Percentiles rank a stretch among this genome's conserved stretches.
These are phyloP conservation scores for Pachysandra terminalis DNA, from an alignment of 164 flowering plant genomes.

Conservation along the genomic window DNA sequence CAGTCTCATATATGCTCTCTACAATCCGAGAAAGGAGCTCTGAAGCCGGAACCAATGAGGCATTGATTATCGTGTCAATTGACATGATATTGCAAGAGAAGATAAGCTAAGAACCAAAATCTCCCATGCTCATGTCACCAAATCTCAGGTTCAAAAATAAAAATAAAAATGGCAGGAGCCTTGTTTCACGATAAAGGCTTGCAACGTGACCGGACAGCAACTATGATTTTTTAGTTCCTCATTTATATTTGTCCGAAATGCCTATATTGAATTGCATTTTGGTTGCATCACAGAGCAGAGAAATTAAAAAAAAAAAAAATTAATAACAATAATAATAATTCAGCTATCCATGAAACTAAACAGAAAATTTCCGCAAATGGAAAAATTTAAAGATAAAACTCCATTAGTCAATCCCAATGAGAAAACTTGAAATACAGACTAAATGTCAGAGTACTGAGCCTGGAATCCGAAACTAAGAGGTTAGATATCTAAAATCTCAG, in stretches of 20 bases:
- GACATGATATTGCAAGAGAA: slow-evolving; percentile 20
- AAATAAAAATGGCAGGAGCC: not conserved
- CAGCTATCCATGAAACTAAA: too few species aligned
- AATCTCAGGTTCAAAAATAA: not conserved
- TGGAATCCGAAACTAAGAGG: not conserved
- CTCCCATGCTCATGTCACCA: not conserved
- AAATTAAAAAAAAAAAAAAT: too few species aligned
- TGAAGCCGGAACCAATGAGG: slow-evolving; percentile 28
- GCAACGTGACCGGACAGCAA: too few species aligned
- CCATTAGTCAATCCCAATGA: too few species aligned
- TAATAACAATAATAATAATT: too few species aligned
- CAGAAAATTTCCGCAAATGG: too few species aligned
- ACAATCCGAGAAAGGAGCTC: slow-evolving; percentile 38
- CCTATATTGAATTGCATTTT: too few species aligned
- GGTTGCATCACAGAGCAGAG: too few species aligned
- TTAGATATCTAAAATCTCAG: not conserved
- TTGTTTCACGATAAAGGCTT: not conserved
- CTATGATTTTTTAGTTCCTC: too few species aligned
- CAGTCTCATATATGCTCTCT: slow-evolving; percentile 27
- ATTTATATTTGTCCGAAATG: too few species aligned
- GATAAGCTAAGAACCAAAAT: slow-evolving; percentile 7
- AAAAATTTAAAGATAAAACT: too few species aligned
- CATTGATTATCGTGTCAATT: slow-evolving; percentile 18
- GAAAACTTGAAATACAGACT: not conserved
- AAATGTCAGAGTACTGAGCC: not conserved